A percentile compares a stretch with the other conserved stretches of the same genome.
Conservation (phyloP, 2,329 filamentous ascomycete species). For the Periconia digitata region DNA sequence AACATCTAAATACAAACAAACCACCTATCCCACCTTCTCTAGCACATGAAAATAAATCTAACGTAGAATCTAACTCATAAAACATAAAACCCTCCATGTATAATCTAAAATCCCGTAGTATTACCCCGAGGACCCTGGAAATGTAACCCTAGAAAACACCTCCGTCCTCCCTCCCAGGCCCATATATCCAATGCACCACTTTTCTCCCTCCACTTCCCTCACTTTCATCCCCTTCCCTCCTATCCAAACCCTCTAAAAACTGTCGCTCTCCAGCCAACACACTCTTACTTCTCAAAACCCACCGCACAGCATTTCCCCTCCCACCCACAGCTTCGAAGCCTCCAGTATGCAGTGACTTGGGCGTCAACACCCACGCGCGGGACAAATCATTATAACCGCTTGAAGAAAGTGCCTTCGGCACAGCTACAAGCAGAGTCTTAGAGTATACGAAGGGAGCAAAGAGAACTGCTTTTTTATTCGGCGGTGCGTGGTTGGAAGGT, state of each 20-base stretch:
- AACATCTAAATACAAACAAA: no score
- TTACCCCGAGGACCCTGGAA: no score
- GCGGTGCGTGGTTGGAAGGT: neutral
- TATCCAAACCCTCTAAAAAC: slow-evolving; percentile 15
- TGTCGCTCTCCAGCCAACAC: slow-evolving; percentile 42
- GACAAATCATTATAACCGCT: slow-evolving; percentile 22
- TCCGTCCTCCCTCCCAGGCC: slow-evolving; percentile 9
- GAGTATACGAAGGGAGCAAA: slow-evolving; percentile 38
- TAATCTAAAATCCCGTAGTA: no score
- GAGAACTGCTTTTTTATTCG: slow-evolving; percentile 26
- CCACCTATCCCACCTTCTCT: no score
- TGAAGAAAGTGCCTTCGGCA: slow-evolving; percentile 28
- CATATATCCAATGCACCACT: slow-evolving; percentile 28
- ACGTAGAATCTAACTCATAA: no score
- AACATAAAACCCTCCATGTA: no score
- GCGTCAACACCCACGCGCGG: slow-evolving; percentile 43
- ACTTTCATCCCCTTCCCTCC: slow-evolving; percentile 5
- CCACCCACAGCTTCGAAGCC: no score
- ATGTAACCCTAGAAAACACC: no score
- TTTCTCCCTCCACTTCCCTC: slow-evolving; percentile 11
- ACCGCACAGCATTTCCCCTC: slow-evolving; percentile 26
- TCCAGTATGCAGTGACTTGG: slow-evolving; percentile 16
- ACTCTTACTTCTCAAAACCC: slow-evolving; percentile 45
- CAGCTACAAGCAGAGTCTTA: slow-evolving; percentile 32
- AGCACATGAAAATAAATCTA: no score